A percentile compares a stretch with the other conserved stretches of the same genome.
phyloP scores from a whole-genome alignment of 2,329 filamentous ascomycete species.

The Didymella segeticola region DNA sequence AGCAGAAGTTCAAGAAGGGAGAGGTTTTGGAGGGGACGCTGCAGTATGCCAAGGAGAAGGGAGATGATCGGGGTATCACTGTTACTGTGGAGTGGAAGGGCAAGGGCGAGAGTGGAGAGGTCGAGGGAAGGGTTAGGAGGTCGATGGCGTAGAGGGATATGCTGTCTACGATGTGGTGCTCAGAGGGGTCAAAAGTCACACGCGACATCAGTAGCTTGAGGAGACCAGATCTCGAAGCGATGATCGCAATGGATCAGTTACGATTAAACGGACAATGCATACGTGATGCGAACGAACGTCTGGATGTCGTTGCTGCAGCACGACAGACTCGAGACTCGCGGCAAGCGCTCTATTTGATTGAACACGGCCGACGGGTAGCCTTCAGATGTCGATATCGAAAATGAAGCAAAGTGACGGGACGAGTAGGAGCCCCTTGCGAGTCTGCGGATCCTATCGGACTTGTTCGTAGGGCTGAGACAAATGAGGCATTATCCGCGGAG shows the following conservation, averaged over 20 bases:
- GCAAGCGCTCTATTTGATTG: no score
- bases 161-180: neutral
- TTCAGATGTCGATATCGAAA: neutral
- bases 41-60: constrained; percentile 69
- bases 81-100: constrained; percentile 50
- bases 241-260: no score
- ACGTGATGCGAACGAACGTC: no score
- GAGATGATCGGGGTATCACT: constrained; percentile 49
- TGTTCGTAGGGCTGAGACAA: neutral
- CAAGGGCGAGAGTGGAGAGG: constrained; percentile 34
- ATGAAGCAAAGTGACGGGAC: neutral
- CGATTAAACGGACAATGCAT: no score
- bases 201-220: neutral
- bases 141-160: constrained; percentile 34
- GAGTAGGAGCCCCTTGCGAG: neutral
- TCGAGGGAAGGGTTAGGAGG: constrained; percentile 42
- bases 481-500: neutral
- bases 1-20: constrained; percentile 57
- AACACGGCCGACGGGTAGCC: no score
- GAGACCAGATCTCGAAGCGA: no score
- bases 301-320: no score
- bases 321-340: no score
- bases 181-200: neutral
- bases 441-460: neutral
- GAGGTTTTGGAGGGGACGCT: constrained; percentile 73